Percentiles rank a stretch among this genome's conserved stretches.
phyloP scores from a whole-genome alignment of 345 rosid species.

The Geranium brycei region DNA sequence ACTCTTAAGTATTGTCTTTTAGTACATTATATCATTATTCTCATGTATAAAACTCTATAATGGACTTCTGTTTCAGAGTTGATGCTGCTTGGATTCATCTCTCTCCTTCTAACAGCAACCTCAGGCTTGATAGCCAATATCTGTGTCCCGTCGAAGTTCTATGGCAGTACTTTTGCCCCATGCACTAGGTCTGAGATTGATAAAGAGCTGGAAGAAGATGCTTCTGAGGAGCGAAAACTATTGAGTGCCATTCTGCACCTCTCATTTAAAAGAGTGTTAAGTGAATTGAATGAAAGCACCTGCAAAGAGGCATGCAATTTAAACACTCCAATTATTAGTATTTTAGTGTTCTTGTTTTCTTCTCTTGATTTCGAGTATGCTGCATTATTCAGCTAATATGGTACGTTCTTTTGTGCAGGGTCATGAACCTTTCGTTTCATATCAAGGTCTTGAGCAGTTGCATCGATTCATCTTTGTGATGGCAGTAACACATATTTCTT shows the following conservation, averaged over 20 bases:
- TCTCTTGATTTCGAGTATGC: background rate
- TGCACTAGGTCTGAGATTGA: constrained; percentile 55
- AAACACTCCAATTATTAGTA: background rate
- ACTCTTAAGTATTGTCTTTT: background rate
- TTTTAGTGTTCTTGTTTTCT: background rate
- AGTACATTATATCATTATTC: background rate
- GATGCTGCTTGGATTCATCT: constrained; percentile 97
- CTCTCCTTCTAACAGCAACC: constrained; percentile 80
- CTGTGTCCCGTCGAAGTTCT: constrained; percentile 80
- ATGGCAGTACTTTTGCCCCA: constrained; percentile 61
- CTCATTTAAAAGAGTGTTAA: constrained; percentile 46
- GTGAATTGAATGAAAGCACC: constrained; percentile 27
- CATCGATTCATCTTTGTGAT: constrained; percentile 96
- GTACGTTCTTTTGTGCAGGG: constrained; percentile 38
- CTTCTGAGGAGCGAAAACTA: constrained; percentile 44
- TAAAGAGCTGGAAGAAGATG: constrained; percentile 30
- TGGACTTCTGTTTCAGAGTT: constrained; percentile 39
- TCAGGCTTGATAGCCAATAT: constrained; percentile 70
- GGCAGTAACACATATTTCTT: constrained; percentile 88
- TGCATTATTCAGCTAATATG: background rate
- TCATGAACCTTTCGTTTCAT: constrained; percentile 80
- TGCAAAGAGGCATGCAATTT: constrained; percentile 55
- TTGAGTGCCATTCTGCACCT: constrained; percentile 17
- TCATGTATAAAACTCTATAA: constrained; percentile 9
- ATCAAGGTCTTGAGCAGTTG: constrained; percentile 81